Conservation (phyloP, 805 yeast species). For the Clavispora carvajalis region DNA sequence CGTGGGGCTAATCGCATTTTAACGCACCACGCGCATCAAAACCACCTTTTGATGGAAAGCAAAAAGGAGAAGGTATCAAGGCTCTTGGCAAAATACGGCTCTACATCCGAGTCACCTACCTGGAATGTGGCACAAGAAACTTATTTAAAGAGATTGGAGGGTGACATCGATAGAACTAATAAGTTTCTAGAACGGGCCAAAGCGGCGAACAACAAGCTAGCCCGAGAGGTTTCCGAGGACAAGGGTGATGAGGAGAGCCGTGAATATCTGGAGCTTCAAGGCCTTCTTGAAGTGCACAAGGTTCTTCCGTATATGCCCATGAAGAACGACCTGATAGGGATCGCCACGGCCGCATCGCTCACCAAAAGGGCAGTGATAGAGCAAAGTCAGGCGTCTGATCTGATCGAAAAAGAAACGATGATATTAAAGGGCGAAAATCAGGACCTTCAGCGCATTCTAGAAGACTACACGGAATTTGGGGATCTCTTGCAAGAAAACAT, state of each 20-base stretch:
- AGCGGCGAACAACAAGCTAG: slow-evolving; percentile 8
- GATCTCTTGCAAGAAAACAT: slow-evolving; percentile 3
- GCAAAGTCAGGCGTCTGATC: slow-evolving; percentile 6
- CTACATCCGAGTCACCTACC: not conserved
- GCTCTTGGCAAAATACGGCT: not conserved
- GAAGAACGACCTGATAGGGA: slow-evolving; percentile 18
- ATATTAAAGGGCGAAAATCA: not conserved
- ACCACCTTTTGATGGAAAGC: not conserved
- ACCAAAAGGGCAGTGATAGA: slow-evolving; percentile 11
- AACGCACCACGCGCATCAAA: not conserved
- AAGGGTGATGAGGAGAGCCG: slow-evolving; percentile 2
- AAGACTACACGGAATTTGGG: slow-evolving; percentile 10
- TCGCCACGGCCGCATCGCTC: slow-evolving; percentile 14
- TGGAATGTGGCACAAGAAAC: slow-evolving; percentile 7
- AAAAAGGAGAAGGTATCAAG: not conserved
- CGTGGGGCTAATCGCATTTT: not conserved
- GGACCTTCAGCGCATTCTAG: not conserved
- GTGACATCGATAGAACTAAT: slow-evolving; percentile 12
- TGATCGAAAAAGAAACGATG: slow-evolving; percentile 1
- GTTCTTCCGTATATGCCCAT: slow-evolving; percentile 13
- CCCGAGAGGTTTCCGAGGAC: not conserved
- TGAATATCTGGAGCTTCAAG: slow-evolving; percentile 8
- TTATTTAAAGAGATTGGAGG: slow-evolving; percentile 7
- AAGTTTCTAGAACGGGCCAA: slow-evolving; percentile 12
- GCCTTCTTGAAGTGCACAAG: slow-evolving; percentile 10